phyloP scores from a whole-genome alignment of 2,329 filamentous ascomycete genomes.

The Sarocladium strictum region DNA sequence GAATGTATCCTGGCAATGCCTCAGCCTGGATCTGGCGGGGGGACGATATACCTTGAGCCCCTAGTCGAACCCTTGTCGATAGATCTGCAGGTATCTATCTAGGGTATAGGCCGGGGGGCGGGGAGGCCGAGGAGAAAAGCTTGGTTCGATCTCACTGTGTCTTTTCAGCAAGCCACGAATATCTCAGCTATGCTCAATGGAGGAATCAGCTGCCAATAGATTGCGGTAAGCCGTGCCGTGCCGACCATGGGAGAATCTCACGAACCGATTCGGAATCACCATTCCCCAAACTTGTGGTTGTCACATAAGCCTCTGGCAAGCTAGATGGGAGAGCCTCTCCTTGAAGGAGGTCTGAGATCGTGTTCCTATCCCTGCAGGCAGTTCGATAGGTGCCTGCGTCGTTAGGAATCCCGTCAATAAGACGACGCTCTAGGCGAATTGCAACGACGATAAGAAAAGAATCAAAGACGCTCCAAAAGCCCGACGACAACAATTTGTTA shows the following conservation, averaged over 20 bases:
- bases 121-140: neutral
- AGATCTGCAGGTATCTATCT: neutral
- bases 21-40: neutral
- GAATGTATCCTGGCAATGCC: neutral
- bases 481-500: neutral
- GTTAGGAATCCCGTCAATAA: neutral
- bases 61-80: no score
- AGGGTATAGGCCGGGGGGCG: neutral
- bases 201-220: neutral
- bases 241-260: neutral
- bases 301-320: neutral
- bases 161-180: neutral
- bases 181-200: neutral
- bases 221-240: neutral
- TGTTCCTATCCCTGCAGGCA: neutral
- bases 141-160: neutral
- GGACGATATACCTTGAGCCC: no score
- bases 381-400: neutral
- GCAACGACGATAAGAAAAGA: neutral
- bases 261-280: neutral
- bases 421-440: neutral
- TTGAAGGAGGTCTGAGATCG: neutral
- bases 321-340: neutral
- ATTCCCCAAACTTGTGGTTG: neutral
- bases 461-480: neutral